Conservation (phyloP, 2,329 filamentous ascomycete species). For the Aureobasidium uvarum region DNA sequence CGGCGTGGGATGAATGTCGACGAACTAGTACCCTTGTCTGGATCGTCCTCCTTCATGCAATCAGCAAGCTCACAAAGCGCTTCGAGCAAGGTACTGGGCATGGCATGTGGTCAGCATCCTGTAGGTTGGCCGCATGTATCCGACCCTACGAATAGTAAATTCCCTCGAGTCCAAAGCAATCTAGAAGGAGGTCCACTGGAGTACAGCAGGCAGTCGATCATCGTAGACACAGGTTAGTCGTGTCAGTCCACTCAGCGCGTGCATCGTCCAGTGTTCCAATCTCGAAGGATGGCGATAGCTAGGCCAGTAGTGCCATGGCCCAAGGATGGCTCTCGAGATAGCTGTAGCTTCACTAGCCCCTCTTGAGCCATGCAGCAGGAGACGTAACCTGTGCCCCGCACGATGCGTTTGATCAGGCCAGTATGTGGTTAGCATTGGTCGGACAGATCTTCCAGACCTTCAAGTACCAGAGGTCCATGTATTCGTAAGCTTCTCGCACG, state of each 20-base stretch:
- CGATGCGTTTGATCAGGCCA: neutral
- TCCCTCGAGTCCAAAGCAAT: neutral
- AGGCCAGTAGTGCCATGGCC: neutral
- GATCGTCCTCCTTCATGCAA: slow-evolving; percentile 1
- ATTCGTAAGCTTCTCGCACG: neutral
- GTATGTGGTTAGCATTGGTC: neutral
- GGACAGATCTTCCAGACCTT: slow-evolving; percentile 10
- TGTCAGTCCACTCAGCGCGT: neutral
- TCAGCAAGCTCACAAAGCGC: neutral
- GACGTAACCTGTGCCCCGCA: slow-evolving; percentile 13
- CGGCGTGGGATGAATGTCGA: neutral
- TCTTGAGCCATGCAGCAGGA: slow-evolving; percentile 12
- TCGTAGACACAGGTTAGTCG: neutral
- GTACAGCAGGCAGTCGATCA: neutral
- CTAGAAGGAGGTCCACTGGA: neutral
- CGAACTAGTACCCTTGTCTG: neutral
- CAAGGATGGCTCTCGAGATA: neutral
- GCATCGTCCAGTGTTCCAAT: neutral
- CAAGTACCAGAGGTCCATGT: slow-evolving; percentile 1
- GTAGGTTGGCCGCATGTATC: neutral
- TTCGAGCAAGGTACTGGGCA: neutral
- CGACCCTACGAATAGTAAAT: neutral
- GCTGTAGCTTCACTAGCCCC: slow-evolving; percentile 9
- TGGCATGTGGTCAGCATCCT: neutral
- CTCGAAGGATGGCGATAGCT: neutral